Conservation (phyloP, 2,329 filamentous ascomycete species). For the Chaetomiaceae sp. region DNA sequence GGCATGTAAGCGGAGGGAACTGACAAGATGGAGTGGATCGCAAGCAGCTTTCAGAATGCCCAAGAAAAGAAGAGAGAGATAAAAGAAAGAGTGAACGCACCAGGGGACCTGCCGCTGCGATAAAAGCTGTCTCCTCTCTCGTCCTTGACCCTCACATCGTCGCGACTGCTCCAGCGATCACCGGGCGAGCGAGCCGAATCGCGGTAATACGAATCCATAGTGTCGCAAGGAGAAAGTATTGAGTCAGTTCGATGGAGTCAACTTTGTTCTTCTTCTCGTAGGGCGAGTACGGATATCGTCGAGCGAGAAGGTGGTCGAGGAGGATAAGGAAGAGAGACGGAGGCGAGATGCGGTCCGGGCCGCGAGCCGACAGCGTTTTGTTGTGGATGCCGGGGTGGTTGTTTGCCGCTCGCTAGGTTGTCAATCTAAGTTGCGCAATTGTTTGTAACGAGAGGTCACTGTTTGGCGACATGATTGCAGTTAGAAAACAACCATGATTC, state of each 20-base stretch:
- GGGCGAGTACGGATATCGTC: too few species aligned
- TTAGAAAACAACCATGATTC: slow-evolving; percentile 51
- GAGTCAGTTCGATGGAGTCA: not conserved
- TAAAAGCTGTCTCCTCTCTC: slow-evolving; percentile 57
- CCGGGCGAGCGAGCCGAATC: slow-evolving; percentile 50
- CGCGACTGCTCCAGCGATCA: slow-evolving; percentile 50
- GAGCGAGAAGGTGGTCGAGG: not conserved
- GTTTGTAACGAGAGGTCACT: slow-evolving; percentile 38
- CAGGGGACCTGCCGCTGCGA: slow-evolving; percentile 60
- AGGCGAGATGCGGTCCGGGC: not conserved
- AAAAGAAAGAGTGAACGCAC: slow-evolving; percentile 44
- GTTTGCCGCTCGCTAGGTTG: slow-evolving; percentile 29
- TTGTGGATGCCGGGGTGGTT: slow-evolving; percentile 5
- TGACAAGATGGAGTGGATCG: not conserved
- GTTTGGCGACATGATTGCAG: slow-evolving; percentile 48
- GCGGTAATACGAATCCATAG: slow-evolving; percentile 54
- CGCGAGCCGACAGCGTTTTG: not conserved
- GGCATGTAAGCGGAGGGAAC: slow-evolving; percentile 12
- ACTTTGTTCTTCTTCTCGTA: too few species aligned
- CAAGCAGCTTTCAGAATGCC: not conserved
- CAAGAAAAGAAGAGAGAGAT: not conserved
- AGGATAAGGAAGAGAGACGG: not conserved
- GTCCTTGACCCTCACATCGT: slow-evolving; percentile 48
- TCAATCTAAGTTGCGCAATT: slow-evolving; percentile 22
- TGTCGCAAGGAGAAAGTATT: not conserved